Percentiles rank a stretch among this genome's conserved stretches.
These are phyloP conservation scores for Parietaria judaica DNA, from an alignment of 306 rosid species.

Conservation along the genomic window DNA sequence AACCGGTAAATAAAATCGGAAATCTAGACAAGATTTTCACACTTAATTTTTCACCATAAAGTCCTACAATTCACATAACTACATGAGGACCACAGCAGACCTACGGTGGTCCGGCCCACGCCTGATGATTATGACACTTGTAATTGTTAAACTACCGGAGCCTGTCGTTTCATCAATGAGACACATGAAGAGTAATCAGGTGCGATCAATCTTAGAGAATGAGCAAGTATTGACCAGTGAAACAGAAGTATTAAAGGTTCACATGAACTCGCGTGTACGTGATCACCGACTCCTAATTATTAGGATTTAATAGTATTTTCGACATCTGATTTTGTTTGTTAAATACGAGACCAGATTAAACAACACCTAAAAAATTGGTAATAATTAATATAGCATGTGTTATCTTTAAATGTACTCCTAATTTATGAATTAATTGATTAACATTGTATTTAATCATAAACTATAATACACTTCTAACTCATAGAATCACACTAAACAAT, in stretches of 20 bases:
- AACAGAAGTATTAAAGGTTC: neutral
- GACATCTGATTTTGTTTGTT: neutral
- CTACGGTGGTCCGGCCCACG: slow-evolving; percentile 12
- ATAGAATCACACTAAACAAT: too few species aligned
- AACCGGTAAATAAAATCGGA: too few species aligned
- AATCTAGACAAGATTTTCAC: too few species aligned
- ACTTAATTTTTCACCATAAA: too few species aligned
- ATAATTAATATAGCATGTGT: too few species aligned
- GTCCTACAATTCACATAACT: slow-evolving; percentile 10
- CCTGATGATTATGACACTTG: neutral
- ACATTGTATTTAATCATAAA: too few species aligned
- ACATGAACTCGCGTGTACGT: neutral
- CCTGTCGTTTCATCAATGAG: neutral
- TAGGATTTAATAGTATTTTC: neutral
- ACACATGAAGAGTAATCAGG: neutral
- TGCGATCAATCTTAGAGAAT: neutral
- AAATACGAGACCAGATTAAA: too few species aligned
- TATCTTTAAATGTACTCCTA: too few species aligned
- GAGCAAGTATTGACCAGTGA: neutral
- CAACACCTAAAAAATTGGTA: too few species aligned
- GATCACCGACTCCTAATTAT: slow-evolving; percentile 4
- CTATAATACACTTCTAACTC: too few species aligned
- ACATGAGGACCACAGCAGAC: neutral
- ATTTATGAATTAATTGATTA: too few species aligned
- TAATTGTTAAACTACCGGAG: neutral